Conservation (phyloP, 768 basidiomycete genomes). For the Gymnopilus dilepis region DNA sequence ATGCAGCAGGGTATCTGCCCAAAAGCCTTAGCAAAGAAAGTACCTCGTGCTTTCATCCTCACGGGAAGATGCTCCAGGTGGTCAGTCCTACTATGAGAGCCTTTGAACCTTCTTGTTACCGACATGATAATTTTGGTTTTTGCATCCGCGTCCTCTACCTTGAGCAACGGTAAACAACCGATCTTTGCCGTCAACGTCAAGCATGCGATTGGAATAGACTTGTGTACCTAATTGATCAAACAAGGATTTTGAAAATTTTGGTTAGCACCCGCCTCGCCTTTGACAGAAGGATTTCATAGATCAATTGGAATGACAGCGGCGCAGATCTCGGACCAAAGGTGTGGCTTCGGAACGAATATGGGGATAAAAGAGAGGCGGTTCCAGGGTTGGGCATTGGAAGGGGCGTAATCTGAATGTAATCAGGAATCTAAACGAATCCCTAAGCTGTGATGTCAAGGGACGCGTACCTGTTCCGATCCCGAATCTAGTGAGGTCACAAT, state of each 20-base stretch:
- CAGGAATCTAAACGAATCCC: too few relatives aligned
- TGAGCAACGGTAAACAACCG: background rate
- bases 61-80: background rate
- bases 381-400: background rate
- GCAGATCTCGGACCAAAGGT: slow-evolving; percentile 2
- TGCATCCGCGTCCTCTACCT: slow-evolving; percentile 1
- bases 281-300: slow-evolving; percentile 8
- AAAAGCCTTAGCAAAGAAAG: background rate
- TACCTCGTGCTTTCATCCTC: background rate
- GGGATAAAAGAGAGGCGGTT: background rate
- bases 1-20: background rate
- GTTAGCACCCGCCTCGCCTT: background rate
- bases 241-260: background rate
- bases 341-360: background rate
- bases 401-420: too few relatives aligned
- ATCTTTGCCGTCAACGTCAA: background rate
- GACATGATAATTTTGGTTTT: background rate
- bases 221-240: background rate
- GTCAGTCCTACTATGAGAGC: background rate
- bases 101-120: too few relatives aligned
- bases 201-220: background rate
- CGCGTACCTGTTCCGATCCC: too few relatives aligned
- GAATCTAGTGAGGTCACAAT: too few relatives aligned
- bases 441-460: too few relatives aligned
- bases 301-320: background rate